phyloP scores from a whole-genome alignment of 139 green algal species.

The Diplosphaera chodatii region DNA sequence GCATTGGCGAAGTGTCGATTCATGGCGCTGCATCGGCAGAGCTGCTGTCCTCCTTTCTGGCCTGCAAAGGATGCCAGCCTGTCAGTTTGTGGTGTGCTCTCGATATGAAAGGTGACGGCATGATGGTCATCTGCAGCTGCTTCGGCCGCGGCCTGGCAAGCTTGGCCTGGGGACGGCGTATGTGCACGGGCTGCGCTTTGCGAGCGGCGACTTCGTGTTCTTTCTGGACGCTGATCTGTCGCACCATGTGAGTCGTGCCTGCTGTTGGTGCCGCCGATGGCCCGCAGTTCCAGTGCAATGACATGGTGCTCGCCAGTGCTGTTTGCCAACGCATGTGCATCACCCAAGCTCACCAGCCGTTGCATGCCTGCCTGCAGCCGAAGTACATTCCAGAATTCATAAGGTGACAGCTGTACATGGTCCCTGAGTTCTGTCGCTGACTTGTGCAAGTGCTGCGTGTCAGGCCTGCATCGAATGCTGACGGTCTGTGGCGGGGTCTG shows the following conservation, averaged over 20 bases:
- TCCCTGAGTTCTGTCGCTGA: not conserved
- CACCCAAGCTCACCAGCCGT: too few species aligned
- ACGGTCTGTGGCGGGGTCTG: not conserved
- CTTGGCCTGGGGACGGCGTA: constrained; percentile 79
- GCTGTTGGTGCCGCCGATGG: too few species aligned
- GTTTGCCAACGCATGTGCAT: too few species aligned
- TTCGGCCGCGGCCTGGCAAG: constrained; percentile 62
- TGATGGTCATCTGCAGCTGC: constrained; percentile 25
- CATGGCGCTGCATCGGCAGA: too few species aligned
- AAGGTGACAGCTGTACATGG: constrained; percentile 1
- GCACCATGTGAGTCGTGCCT: constrained; percentile 66
- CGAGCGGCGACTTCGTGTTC: constrained; percentile 73
- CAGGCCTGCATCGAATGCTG: not conserved
- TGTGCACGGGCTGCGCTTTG: constrained; percentile 57
- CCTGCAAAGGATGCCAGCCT: too few species aligned
- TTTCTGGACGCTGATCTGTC: constrained; percentile 97
- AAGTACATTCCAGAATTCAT: constrained; percentile 70
- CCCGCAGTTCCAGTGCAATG: too few species aligned
- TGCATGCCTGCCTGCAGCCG: constrained; percentile 29
- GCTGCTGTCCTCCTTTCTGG: too few species aligned
- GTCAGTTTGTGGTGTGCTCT: too few species aligned
- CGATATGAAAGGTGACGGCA: too few species aligned
- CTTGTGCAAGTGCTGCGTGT: not conserved
- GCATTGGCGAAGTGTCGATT: too few species aligned
- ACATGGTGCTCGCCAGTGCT: too few species aligned